These are phyloP conservation scores for Pythium inflatum DNA, from an alignment of 352 stramenopile species.

Conservation along the genomic window DNA sequence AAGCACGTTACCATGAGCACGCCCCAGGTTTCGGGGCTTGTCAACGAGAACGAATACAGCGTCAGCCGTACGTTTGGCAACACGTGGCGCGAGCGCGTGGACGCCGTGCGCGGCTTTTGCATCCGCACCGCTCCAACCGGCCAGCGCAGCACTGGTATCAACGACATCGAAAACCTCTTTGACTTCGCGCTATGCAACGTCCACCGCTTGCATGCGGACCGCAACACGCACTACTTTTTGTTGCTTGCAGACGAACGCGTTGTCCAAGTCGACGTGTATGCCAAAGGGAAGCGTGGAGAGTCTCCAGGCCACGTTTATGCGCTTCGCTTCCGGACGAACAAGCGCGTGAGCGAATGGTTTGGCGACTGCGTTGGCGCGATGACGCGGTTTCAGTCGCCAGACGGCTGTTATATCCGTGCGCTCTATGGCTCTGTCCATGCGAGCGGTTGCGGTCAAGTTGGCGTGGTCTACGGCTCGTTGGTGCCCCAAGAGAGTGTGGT, in stretches of 20 bases:
- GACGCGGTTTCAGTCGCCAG: neutral
- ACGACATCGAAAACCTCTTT: neutral
- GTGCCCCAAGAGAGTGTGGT: too few species aligned
- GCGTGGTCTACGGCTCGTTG: neutral
- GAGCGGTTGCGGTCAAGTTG: neutral
- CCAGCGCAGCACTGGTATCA: neutral
- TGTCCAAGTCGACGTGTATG: constrained; percentile 3
- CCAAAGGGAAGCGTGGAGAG: neutral
- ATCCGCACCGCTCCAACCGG: neutral
- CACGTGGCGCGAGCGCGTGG: constrained; percentile 9
- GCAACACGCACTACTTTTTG: neutral
- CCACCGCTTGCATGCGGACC: neutral
- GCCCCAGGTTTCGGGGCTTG: too few species aligned
- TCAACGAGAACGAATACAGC: neutral
- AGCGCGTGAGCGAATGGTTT: constrained; percentile 15
- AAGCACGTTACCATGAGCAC: too few species aligned
- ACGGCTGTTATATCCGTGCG: neutral
- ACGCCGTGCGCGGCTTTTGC: neutral
- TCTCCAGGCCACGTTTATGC: neutral
- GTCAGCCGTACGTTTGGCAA: neutral
- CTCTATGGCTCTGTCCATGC: neutral
- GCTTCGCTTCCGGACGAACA: constrained; percentile 14
- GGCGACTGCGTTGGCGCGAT: neutral
- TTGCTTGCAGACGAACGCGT: constrained; percentile 9
- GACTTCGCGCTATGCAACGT: neutral